phyloP scores from a whole-genome alignment of 805 yeast species.

The Suhomyces kilbournensis region DNA sequence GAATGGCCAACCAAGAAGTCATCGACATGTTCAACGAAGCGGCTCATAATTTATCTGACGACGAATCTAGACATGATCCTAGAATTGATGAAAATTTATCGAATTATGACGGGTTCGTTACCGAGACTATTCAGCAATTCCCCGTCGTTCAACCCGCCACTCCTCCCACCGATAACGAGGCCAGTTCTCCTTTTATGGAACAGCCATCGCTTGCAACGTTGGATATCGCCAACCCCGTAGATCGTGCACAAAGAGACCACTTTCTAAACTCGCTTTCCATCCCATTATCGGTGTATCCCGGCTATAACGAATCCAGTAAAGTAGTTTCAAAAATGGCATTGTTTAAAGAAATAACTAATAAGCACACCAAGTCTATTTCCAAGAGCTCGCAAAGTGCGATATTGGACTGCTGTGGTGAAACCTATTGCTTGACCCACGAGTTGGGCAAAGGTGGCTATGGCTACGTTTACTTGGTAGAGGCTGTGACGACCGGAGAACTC shows the following conservation, averaged over 20 bases:
- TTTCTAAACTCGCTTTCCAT: constrained; percentile 39
- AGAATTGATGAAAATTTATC: constrained; percentile 19
- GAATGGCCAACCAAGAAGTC: constrained; percentile 72
- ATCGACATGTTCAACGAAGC: constrained; percentile 70
- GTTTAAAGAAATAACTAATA: constrained; percentile 35
- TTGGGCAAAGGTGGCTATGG: constrained; percentile 85
- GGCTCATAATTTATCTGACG: constrained; percentile 28
- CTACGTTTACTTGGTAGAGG: constrained; percentile 68
- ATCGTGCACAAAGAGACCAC: constrained; percentile 33
- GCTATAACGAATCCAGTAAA: constrained; percentile 33
- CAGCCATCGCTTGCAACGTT: constrained; percentile 16
- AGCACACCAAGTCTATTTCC: constrained; percentile 31
- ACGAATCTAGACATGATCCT: constrained; percentile 22
- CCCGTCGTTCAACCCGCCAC: constrained; percentile 7
- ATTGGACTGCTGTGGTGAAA: constrained; percentile 41
- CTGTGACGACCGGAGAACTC: constrained; percentile 44
- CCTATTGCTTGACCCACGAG: constrained; percentile 49
- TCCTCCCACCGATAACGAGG: constrained; percentile 29
- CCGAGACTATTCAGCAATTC: constrained; percentile 38
- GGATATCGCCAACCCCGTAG: constrained; percentile 40
- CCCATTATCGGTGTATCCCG: constrained; percentile 29
- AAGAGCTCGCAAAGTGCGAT: constrained; percentile 40
- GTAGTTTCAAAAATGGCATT: constrained; percentile 23
- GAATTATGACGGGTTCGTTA: constrained; percentile 45
- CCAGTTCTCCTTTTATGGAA: constrained; percentile 50